These are phyloP conservation scores for Mucor circinelloides DNA, from an alignment of 371 early-diverging fungal species.

Conservation along the genomic window DNA sequence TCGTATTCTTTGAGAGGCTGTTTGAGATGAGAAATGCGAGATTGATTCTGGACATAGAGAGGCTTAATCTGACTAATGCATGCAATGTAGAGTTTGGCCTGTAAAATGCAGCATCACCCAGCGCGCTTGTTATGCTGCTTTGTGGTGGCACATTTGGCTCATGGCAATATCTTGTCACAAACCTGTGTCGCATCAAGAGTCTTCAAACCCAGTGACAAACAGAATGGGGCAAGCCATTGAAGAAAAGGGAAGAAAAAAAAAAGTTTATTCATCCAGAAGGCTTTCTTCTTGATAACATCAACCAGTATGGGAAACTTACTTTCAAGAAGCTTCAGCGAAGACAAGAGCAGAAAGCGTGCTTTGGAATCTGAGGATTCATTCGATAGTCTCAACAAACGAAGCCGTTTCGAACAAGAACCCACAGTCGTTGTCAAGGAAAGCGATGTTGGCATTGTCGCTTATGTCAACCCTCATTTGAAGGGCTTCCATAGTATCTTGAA, in stretches of 20 bases:
- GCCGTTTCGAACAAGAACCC: slow-evolving; percentile 3
- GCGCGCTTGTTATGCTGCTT: not conserved
- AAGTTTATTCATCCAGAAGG: not conserved
- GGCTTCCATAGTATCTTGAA: slow-evolving; percentile 81
- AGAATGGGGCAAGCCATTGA: not conserved
- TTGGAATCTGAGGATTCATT: slow-evolving; percentile 15
- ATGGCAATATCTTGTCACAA: not conserved
- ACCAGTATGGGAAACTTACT: slow-evolving; percentile 30
- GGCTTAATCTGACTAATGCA: no score
- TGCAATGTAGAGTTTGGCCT: not conserved
- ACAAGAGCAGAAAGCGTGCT: slow-evolving; percentile 15
- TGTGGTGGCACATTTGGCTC: not conserved
- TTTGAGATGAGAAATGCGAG: no score
- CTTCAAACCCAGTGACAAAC: not conserved
- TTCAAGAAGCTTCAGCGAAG: slow-evolving; percentile 16
- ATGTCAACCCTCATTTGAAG: slow-evolving; percentile 58
- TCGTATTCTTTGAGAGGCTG: no score
- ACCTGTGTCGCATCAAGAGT: not conserved
- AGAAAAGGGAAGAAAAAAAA: not conserved
- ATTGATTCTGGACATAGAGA: no score
- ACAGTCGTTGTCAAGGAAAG: slow-evolving; percentile 44
- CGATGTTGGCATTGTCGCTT: slow-evolving; percentile 81
- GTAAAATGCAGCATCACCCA: not conserved
- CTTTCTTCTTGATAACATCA: not conserved
- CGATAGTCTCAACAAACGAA: slow-evolving; percentile 2